A percentile compares a stretch with the other conserved stretches of the same genome.
These are phyloP conservation scores for Colletotrichum sidae DNA, from an alignment of 2,329 filamentous ascomycete species.

Conservation along the genomic window DNA sequence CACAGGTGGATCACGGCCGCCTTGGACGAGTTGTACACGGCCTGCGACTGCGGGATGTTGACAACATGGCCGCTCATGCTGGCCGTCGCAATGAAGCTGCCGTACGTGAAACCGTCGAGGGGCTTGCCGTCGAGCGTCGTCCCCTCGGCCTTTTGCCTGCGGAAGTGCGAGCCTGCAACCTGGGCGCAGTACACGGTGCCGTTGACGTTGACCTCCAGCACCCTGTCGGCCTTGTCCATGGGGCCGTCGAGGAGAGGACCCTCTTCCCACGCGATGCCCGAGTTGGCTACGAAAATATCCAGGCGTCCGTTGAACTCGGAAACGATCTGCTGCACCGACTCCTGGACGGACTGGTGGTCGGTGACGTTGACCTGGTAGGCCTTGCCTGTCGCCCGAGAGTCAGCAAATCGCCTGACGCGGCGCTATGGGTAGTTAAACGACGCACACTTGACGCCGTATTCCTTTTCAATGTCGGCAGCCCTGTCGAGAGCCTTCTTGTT, in stretches of 20 bases:
- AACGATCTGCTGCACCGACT: conserved; percentile 64
- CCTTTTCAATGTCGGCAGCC: conserved; percentile 72
- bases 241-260: conserved; percentile 75
- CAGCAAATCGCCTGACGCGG: conserved; percentile 5
- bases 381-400: conserved; percentile 54
- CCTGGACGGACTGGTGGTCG: conserved; percentile 62
- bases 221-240: conserved; percentile 72
- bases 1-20: conserved; percentile 71
- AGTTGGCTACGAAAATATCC: conserved; percentile 84
- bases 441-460: conserved; percentile 76
- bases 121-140: conserved; percentile 71
- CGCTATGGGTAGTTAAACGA: conserved; percentile 27
- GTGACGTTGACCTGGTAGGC: conserved; percentile 73
- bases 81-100: conserved; percentile 82
- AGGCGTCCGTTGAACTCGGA: conserved; percentile 79
- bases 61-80: conserved; percentile 84
- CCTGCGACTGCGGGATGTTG: conserved; percentile 81
- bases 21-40: conserved; percentile 80
- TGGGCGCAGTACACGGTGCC: conserved; percentile 83
- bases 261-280: conserved; percentile 79
- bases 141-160: conserved; percentile 75
- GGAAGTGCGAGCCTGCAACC: conserved; percentile 76
- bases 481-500: conserved; percentile 73
- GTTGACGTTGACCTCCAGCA: conserved; percentile 79
- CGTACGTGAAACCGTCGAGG: conserved; percentile 69